Base-by-base conservation (phyloP, 345 rosid species). In the Carallia brachiata region DNA sequence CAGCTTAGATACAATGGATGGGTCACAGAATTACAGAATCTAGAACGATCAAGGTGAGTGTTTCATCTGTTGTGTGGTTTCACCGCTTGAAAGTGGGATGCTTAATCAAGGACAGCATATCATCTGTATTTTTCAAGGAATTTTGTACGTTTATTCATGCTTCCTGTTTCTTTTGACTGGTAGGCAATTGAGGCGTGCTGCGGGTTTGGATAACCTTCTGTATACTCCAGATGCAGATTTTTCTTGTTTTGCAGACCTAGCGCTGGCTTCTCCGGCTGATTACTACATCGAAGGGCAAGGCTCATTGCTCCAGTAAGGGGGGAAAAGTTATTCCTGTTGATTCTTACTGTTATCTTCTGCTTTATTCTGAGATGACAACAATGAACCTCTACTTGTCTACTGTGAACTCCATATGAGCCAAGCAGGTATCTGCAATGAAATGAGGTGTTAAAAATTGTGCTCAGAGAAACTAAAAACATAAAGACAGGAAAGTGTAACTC, bases 211-310 rank as follows among this genome's bases (percentile, higher is more conserved):
- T 84, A 95, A 95, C 78, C 97, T 95, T 74, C 89, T 95, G 19
- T 92, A 95, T 73, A 95, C 97, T 60, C 96, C 97, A 63, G 97
- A 95, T 89, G 99, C 97, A 23, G 97, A 95, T 84, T 95, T 95
- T 83, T 95, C 99, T 4, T 92, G 99, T 71, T 95, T 95, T 63
- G 94, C 99, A 3, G 99, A 95, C 81, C 83, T 95, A 44, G 97
- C 99, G 10, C 90, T 95, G 19, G 64, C 92, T 36, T 95, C 97
- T 10, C 97, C 99, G 0, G 94, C 88, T 71, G 97, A 95, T 83
- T 90, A 92, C 87, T 90, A 90, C 82, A 86, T 89, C 4, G 96
- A 92, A 70, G 99, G 97, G 74, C 96, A 95, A 80, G 97, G 97
- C 62, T 88, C 97, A 75, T 73, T 95, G 82, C 97, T 95, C 77